Percentiles rank a stretch among this genome's conserved stretches.
Evolutionary conservation across 768 basidiomycete species (phyloP).

Genomic region (Russula dissimulans): DNA sequence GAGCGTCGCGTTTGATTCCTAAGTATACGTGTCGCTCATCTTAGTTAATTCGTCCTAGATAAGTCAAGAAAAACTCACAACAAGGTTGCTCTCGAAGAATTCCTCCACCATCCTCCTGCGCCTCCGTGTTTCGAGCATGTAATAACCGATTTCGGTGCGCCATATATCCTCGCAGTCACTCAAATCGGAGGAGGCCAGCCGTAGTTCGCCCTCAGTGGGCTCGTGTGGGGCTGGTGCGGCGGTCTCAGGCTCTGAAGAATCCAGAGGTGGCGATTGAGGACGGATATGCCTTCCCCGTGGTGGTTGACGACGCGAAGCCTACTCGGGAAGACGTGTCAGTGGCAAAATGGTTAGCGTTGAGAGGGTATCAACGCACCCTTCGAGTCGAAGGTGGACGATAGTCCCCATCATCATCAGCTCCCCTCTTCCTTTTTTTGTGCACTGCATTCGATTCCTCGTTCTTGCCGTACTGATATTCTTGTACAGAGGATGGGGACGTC

Average conservation of each 20-base stretch:
- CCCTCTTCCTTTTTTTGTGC: conserved; percentile 44
- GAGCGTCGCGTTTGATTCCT: conserved; percentile 64
- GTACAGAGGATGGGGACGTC: conserved; percentile 25
- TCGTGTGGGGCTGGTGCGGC: conserved; percentile 25
- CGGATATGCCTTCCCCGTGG: conserved; percentile 32
- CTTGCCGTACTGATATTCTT: conserved; percentile 21
- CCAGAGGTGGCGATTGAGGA: conserved; percentile 20
- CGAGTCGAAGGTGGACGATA: conserved; percentile 41
- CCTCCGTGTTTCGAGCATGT: conserved; percentile 62
- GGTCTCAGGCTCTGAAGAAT: conserved; percentile 24
- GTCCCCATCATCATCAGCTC: conserved; percentile 43
- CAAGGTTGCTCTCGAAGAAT: conserved; percentile 59
- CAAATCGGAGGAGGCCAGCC: conserved; percentile 61
- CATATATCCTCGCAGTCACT: conserved; percentile 77
- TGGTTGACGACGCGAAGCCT: conserved; percentile 24
- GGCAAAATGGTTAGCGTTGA: conserved; percentile 4
- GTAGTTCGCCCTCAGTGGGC: conserved; percentile 34
- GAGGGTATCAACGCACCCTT: conserved; percentile 41
- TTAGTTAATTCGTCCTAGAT: background rate
- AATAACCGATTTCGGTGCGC: conserved; percentile 58
- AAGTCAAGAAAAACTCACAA: conserved; percentile 35
- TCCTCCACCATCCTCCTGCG: conserved; percentile 64
- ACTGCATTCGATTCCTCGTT: conserved; percentile 5
- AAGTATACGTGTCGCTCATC: conserved; percentile 10
- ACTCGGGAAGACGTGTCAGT: conserved; percentile 15